A percentile compares a stretch with the other conserved stretches of the same genome.
Conservation (phyloP, 1,284 basidiomycete species). For the Vanrija sp. region DNA sequence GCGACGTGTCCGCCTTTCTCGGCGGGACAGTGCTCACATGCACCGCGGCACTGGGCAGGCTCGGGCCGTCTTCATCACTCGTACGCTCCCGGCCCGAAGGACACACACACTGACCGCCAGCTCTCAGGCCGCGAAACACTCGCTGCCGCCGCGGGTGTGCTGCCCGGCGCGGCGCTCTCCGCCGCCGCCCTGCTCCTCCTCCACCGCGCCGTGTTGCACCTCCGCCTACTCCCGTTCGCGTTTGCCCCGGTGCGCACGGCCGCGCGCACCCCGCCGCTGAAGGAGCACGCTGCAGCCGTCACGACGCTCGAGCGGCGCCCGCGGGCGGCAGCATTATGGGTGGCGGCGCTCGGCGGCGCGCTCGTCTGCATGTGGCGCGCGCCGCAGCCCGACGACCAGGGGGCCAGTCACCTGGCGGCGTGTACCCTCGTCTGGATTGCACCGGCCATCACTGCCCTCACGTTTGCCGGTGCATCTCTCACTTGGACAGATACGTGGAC, state of each 20-base stretch:
- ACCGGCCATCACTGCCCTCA: constrained; percentile 31
- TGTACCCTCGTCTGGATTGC: constrained; percentile 39
- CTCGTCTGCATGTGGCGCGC: not conserved
- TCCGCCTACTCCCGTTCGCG: constrained; percentile 1
- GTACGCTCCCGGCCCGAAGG: too few species aligned
- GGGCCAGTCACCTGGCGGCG: not conserved
- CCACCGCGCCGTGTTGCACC: not conserved
- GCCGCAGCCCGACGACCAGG: not conserved
- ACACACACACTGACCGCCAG: too few species aligned
- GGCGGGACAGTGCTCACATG: constrained; percentile 36
- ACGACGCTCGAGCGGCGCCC: constrained; percentile 29
- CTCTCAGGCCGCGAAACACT: too few species aligned
- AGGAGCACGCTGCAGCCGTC: constrained; percentile 5
- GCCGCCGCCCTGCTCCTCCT: not conserved
- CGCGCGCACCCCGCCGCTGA: not conserved
- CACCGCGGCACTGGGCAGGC: not conserved
- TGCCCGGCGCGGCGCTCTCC: not conserved
- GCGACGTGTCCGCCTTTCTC: constrained; percentile 32
- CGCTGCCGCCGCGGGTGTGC: too few species aligned
- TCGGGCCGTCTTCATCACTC: too few species aligned
- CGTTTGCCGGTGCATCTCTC: constrained; percentile 24
- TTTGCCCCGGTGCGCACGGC: too few species aligned
- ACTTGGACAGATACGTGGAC: not conserved
- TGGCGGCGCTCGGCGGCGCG: not conserved
- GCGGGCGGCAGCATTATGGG: constrained; percentile 21